A percentile compares a stretch with the other conserved stretches of the same genome.
phyloP scores from a whole-genome alignment of 345 rosid genomes.

The Microthlaspi erraticum region DNA sequence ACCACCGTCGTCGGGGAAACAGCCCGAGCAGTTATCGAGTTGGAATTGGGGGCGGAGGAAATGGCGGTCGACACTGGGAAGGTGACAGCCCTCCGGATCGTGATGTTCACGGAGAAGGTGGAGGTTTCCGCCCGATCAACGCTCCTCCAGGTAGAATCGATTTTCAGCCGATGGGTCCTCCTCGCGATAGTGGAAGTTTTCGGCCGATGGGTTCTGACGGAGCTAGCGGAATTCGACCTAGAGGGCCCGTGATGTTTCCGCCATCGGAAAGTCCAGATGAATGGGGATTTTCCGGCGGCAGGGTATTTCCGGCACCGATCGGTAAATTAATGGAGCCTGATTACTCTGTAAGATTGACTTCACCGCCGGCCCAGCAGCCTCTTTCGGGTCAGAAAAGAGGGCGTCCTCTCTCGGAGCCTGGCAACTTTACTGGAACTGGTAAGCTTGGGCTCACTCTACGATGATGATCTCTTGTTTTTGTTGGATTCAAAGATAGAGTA shows the following conservation, averaged over 20 bases:
- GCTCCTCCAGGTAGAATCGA: conserved; percentile 45
- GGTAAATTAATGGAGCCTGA: conserved; percentile 43
- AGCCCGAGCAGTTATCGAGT: conserved; percentile 66
- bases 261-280: conserved; percentile 38
- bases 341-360: conserved; percentile 36
- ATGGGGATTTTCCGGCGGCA: conserved; percentile 38
- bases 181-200: conserved; percentile 47
- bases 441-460: conserved; percentile 22
- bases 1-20: conserved; percentile 57
- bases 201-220: conserved; percentile 30
- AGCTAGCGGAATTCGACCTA: conserved; percentile 41
- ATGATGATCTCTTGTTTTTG: conserved; percentile 32
- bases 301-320: not conserved
- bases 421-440: conserved; percentile 54
- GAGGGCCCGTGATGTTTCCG: conserved; percentile 46
- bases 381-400: conserved; percentile 73
- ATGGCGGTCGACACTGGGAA: conserved; percentile 51
- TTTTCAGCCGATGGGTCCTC: conserved; percentile 48
- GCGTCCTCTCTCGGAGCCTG: conserved; percentile 54
- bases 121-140: conserved; percentile 47
- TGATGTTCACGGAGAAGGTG: conserved; percentile 39
- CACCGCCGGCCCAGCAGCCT: conserved; percentile 38
- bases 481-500: not conserved
- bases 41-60: conserved; percentile 45
- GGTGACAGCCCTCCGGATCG: conserved; percentile 68